These are phyloP conservation scores for Plasmopara muralis DNA, from an alignment of 352 stramenopile species.

Conservation along the genomic window DNA sequence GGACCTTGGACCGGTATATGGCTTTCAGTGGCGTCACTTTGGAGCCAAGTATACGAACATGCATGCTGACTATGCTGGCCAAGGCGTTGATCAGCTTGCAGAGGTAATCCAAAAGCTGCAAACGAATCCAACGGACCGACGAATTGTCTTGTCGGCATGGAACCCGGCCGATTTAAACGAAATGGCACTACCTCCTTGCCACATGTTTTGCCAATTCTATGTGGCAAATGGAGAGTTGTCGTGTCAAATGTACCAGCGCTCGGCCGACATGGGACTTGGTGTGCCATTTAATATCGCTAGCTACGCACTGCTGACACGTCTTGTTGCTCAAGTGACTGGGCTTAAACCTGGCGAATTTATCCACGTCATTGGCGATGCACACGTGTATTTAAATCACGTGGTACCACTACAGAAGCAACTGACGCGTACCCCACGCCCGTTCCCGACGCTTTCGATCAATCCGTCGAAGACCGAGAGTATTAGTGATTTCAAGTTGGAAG, in stretches of 20 bases:
- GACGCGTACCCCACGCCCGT: constrained; percentile 86
- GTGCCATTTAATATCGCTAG: constrained; percentile 99
- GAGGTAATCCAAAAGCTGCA: constrained; percentile 98
- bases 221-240: constrained; percentile 77
- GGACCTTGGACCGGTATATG: constrained; percentile 95
- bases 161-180: constrained; percentile 95
- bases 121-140: constrained; percentile 94
- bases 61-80: constrained; percentile 96
- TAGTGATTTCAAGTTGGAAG: constrained; percentile 93
- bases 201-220: constrained; percentile 99
- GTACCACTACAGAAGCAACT: constrained; percentile 96
- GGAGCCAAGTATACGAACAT: constrained; percentile 97
- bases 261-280: constrained; percentile 98
- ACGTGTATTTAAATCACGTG: constrained; percentile 99
- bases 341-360: constrained; percentile 96
- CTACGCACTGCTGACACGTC: constrained; percentile 96
- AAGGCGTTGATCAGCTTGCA: constrained; percentile 98
- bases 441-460: constrained; percentile 93
- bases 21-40: constrained; percentile 99
- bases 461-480: constrained; percentile 84
- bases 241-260: constrained; percentile 99
- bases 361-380: constrained; percentile 98
- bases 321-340: constrained; percentile 93
- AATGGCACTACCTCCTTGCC: constrained; percentile 99
- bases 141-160: constrained; percentile 99